Conservation (phyloP, 75 land plant species). For the Cupressus sempervirens region DNA sequence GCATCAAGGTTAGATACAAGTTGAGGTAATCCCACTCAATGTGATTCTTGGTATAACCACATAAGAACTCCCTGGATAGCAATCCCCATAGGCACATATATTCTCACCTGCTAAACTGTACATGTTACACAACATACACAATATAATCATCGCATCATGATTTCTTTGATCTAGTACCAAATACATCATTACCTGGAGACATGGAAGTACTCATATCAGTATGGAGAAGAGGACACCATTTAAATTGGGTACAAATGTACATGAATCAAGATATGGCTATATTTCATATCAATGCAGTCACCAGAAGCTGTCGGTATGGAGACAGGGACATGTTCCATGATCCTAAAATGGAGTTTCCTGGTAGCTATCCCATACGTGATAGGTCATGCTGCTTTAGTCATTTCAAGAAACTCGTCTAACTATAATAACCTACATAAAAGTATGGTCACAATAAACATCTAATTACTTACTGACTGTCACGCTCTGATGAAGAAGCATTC, state of each 20-base stretch:
- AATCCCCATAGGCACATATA: background rate
- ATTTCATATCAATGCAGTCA: no score
- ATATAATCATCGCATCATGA: background rate
- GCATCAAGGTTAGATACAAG: background rate
- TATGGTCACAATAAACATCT: background rate
- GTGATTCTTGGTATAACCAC: background rate
- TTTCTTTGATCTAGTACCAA: background rate
- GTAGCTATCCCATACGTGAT: background rate
- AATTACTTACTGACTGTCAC: slow-evolving; percentile 72
- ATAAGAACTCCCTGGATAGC: background rate
- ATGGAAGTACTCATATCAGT: no score
- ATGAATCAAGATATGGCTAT: no score
- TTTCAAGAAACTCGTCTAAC: background rate
- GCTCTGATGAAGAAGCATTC: slow-evolving; percentile 72
- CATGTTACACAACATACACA: background rate
- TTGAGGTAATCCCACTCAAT: background rate
- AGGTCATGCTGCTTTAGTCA: background rate
- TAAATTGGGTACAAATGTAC: no score
- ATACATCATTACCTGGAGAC: no score
- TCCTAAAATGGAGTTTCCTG: no score
- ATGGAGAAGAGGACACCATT: no score
- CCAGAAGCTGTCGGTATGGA: no score
- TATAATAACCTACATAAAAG: background rate
- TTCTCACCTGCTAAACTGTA: background rate
- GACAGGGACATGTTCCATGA: no score